Percentiles rank a stretch among this genome's conserved stretches.
Evolutionary conservation across 768 basidiomycete species (phyloP).

Genomic region (Ephemerocybe angulata): DNA sequence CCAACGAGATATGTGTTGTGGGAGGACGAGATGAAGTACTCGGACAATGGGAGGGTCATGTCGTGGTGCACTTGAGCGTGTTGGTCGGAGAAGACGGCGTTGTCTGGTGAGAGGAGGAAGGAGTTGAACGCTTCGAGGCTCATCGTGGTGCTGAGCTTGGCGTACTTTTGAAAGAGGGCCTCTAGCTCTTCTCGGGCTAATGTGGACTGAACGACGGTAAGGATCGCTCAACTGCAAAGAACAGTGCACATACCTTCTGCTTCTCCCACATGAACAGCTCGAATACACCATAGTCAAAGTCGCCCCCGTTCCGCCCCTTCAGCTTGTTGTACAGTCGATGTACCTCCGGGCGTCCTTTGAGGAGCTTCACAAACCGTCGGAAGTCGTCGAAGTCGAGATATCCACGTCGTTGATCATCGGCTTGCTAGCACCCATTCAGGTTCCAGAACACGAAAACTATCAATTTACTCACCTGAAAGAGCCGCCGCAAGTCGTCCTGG

Average conservation of each 20-base stretch:
- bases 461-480: slow-evolving; percentile 50
- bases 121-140: slow-evolving; percentile 59
- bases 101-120: slow-evolving; percentile 80
- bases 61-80: slow-evolving; percentile 50
- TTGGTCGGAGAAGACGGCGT: slow-evolving; percentile 51
- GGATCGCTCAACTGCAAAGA: background rate
- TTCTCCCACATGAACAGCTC: slow-evolving; percentile 43
- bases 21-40: slow-evolving; percentile 89
- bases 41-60: slow-evolving; percentile 84
- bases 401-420: slow-evolving; percentile 51
- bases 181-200: slow-evolving; percentile 34
- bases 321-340: slow-evolving; percentile 57
- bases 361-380: slow-evolving; percentile 75
- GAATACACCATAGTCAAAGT: slow-evolving; percentile 41
- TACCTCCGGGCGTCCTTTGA: slow-evolving; percentile 83
- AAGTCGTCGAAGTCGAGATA: slow-evolving; percentile 83
- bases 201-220: slow-evolving; percentile 29
- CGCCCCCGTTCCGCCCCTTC: slow-evolving; percentile 24
- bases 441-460: background rate
- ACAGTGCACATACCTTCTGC: slow-evolving; percentile 36
- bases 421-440: slow-evolving; percentile 46
- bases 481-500: slow-evolving; percentile 50
- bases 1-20: slow-evolving; percentile 93
- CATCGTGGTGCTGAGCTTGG: slow-evolving; percentile 11
- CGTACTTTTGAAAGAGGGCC: slow-evolving; percentile 39